A percentile compares a stretch with the other conserved stretches of the same genome.
Conservation (phyloP, 1,139 yeast species). For the Geotrichum bryndzae region DNA sequence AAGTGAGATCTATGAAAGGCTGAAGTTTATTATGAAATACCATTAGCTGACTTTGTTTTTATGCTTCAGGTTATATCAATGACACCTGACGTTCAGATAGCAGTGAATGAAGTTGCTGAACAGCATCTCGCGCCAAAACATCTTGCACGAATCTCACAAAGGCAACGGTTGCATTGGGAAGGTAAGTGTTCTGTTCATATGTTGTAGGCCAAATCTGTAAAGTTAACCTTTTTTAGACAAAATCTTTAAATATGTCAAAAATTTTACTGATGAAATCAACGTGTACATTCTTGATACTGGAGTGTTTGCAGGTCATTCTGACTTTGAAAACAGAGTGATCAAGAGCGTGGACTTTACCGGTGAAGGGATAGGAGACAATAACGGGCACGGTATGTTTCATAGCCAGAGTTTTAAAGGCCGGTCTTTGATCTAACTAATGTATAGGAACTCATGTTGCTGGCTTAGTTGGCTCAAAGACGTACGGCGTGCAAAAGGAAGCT, state of each 20-base stretch:
- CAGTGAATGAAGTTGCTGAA: constrained; percentile 23
- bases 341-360: constrained; percentile 56
- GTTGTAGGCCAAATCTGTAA: not conserved
- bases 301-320: constrained; percentile 50
- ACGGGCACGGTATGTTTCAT: constrained; percentile 50
- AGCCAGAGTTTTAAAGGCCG: not conserved
- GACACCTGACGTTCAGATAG: constrained; percentile 15
- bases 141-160: constrained; percentile 57
- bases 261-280: constrained; percentile 45
- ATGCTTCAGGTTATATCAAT: constrained; percentile 11
- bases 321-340: constrained; percentile 59
- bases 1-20: not conserved
- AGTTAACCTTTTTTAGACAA: constrained; percentile 20
- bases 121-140: constrained; percentile 64
- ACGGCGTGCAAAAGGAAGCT: constrained; percentile 72
- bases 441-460: constrained; percentile 86
- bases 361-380: constrained; percentile 57
- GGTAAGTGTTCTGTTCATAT: constrained; percentile 7
- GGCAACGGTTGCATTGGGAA: constrained; percentile 37
- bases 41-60: not conserved
- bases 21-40: not conserved
- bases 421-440: not conserved
- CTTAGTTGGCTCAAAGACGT: constrained; percentile 65
- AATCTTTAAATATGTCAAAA: constrained; percentile 24
- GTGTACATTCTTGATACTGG: constrained; percentile 87